Evolutionary conservation across 2,329 filamentous ascomycete species (phyloP), one percentile per base, ranked within the genome.

Genomic region (Alternaria atra): DNA sequence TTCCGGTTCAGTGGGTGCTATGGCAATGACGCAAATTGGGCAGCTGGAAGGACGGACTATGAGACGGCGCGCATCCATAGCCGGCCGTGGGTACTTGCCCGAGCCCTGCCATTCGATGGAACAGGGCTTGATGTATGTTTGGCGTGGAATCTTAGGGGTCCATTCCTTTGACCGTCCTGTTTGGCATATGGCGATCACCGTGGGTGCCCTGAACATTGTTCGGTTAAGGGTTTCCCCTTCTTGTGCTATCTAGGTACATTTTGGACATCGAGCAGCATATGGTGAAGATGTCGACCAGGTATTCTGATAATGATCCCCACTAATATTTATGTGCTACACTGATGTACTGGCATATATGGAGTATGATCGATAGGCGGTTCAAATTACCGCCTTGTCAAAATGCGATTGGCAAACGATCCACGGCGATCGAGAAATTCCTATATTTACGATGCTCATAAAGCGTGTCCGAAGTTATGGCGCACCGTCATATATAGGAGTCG

Each of bases 101-200:
- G 56, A 34, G 64, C 57, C 40, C 54, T 52, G 40, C 52, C 27
- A 71, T 70, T 67, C 61, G 69, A 63, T 17, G 35, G 25, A 30
- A 39, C 43, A 53, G n/a, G 29, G 34, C 32, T 42, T 43, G 34
- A 17, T 30, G 42, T 30, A 20, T 37, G 42, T 58, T 15, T 58
- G 48, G 50, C 47, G 29, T 39, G 50, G 50, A 32, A 25, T 34
- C 35, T 54, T 29, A 29, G 27, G 23, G 6, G 13, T 47, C 42
- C 23, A 29, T 53, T 50, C 40, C 37, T 54, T 37, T 39, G 42
- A 20, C 42, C 23, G 48, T 25, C 30, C 40, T 50, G 52, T 42
- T 32, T 15, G 35, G 55, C 56, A 42, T 25, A 46, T 43, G 43
- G 25, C 30, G 42, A 63, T 60, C 57, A 51, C 37, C 30, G 34